Evolutionary conservation across 2,329 filamentous ascomycete genomes (phyloP).

Genomic region (Ceratocystis cubensis): DNA sequence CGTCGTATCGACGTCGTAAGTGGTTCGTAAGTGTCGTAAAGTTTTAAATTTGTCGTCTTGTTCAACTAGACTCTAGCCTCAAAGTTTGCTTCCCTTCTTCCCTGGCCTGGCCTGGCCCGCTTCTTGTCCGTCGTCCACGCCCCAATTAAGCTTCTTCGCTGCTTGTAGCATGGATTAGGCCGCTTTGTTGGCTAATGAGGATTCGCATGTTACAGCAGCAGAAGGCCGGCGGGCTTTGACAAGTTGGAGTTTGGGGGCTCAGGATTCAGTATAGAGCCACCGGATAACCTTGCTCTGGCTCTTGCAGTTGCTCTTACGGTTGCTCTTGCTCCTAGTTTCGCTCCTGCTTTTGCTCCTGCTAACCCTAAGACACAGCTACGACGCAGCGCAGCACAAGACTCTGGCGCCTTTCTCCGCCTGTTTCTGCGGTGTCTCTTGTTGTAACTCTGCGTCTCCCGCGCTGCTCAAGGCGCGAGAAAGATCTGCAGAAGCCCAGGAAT

Average conservation of each 20-base stretch:
- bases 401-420: not conserved
- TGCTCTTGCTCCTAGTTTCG: too few species aligned
- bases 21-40: too few species aligned
- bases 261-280: too few species aligned
- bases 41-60: too few species aligned
- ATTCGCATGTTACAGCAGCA: not conserved
- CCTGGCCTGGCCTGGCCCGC: not conserved
- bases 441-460: not conserved
- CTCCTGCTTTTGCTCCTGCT: too few species aligned
- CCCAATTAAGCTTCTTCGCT: slow-evolving; percentile 7
- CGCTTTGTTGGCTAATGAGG: not conserved
- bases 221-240: not conserved
- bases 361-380: too few species aligned
- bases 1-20: too few species aligned
- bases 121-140: not conserved
- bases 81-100: too few species aligned
- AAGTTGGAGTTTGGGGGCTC: not conserved
- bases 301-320: too few species aligned
- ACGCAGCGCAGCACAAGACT: too few species aligned
- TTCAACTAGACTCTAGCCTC: too few species aligned
- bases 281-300: too few species aligned
- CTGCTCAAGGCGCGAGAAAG: not conserved
- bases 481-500: not conserved
- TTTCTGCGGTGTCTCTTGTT: not conserved
- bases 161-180: not conserved